These are phyloP conservation scores for Coprinopsis cinerea DNA, from an alignment of 768 basidiomycete species.

Conservation along the genomic window DNA sequence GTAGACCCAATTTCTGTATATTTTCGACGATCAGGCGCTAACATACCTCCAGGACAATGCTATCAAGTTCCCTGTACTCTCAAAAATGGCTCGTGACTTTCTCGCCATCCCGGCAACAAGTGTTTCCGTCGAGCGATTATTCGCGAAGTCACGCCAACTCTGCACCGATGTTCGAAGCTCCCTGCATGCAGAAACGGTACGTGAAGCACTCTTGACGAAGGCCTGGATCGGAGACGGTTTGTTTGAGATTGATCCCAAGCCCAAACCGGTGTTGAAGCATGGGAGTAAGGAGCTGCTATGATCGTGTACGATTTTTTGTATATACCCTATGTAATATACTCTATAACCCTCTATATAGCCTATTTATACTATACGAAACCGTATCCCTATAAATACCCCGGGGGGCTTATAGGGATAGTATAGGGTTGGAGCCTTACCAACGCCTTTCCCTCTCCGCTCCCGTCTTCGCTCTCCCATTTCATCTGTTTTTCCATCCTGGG, in stretches of 20 bases:
- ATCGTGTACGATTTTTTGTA: background rate
- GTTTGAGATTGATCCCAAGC: background rate
- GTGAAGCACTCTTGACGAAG: conserved; percentile 22
- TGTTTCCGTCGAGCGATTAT: conserved; percentile 26
- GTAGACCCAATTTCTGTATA: conserved; percentile 14
- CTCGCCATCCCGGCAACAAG: conserved; percentile 28
- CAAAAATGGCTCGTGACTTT: conserved; percentile 14
- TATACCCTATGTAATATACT: conserved; percentile 6
- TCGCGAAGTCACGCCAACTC: conserved; percentile 26
- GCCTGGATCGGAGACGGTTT: conserved; percentile 18
- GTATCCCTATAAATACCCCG: background rate
- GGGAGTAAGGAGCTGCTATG: background rate
- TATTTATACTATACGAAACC: background rate
- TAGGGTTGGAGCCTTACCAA: background rate
- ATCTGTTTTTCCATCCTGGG: no score
- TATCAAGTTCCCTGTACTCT: conserved; percentile 21
- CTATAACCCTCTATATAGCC: background rate
- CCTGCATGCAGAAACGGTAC: conserved; percentile 24
- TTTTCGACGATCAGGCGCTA: background rate
- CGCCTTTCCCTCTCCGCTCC: background rate
- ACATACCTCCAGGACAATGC: conserved; percentile 16
- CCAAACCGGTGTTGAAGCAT: background rate
- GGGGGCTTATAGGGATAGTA: background rate
- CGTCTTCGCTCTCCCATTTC: no score
- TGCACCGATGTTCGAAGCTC: conserved; percentile 23